Evolutionary conservation across 306 rosid genomes (phyloP), one percentile per base, ranked within the genome.

Genomic region (Trifolium fragiferum): DNA sequence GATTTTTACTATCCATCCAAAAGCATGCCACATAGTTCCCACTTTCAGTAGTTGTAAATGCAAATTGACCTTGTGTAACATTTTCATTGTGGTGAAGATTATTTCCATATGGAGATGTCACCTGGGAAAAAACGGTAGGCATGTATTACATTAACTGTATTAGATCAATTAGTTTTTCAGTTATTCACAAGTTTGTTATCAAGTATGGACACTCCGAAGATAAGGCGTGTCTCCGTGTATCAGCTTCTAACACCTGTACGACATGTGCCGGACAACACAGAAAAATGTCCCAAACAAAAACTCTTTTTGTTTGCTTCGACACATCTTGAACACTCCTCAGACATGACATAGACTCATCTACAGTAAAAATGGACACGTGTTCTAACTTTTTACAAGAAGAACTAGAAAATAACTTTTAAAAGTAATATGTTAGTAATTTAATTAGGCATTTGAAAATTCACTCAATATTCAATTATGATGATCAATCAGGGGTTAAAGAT

Each of bases 11-110:
- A 3, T 54, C 62, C 50, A 82, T 8, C 90, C 90, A 86, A 73
- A 86, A 86, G 76, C 90, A 86, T 0, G 88, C 90, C 44, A 86
- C 47, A 9, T 86, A 86, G 84, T 33, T 82, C 41, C 90, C 90
- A 82, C 72, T 76, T 70, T 86, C 90, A 0, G 80, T 30, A 6
- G 88, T 60, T 65, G 90, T 82, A 74, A 86, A 86, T 54, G 90
- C 90, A 84, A 84, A 86, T 57, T 86, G 90, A 35, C 90, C 90
- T 10, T 84, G 90, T 18, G 90, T 81, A n/a, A 79, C 90, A 71
- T 86, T 86, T 66, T 86, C 90, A 20, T 73, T 76, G 65, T 82
- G 74, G 77, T 86, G 86, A 76, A 86, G 88, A 82, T 71, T 84
- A 73, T 86, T 86, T 59, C 90, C 90, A 61, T 73, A 84, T 73